Evolutionary conservation across 257 asterid species (phyloP).

Genomic region (Echium plantagineum): DNA sequence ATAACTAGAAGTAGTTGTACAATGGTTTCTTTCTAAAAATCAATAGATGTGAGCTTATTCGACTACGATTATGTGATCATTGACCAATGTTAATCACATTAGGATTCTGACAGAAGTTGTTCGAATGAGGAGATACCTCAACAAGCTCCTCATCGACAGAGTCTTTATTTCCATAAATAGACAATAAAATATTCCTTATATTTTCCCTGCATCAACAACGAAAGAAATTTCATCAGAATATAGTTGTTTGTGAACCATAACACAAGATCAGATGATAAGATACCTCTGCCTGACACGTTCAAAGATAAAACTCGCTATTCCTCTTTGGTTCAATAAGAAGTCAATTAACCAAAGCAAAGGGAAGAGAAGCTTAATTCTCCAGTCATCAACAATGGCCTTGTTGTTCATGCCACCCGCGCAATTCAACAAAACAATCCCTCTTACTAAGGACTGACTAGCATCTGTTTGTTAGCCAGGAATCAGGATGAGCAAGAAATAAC

Average conservation of each 20-base stretch:
- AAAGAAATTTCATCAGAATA: neutral
- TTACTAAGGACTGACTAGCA: conserved; percentile 35
- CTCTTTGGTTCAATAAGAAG: conserved; percentile 59
- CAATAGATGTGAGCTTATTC: too few relatives aligned
- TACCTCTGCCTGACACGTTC: conserved; percentile 59
- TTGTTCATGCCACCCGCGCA: conserved; percentile 98
- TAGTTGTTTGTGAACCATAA: neutral
- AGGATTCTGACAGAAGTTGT: too few relatives aligned
- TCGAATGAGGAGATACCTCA: conserved; percentile 33
- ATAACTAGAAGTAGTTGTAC: neutral
- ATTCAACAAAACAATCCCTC: conserved; percentile 76
- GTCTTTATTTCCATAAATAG: conserved; percentile 75
- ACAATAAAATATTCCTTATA: conserved; percentile 41
- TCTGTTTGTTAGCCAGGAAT: conserved; percentile 22
- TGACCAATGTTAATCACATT: too few relatives aligned
- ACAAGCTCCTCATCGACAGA: conserved; percentile 80
- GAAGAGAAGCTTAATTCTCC: conserved; percentile 73
- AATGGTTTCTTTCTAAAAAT: too few relatives aligned
- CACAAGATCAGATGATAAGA: neutral
- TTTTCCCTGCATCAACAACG: conserved; percentile 39
- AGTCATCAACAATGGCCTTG: conserved; percentile 92
- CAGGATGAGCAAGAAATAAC: neutral
- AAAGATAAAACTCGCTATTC: conserved; percentile 51
- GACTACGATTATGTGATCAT: neutral
- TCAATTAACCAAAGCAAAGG: conserved; percentile 83